A percentile compares a stretch with the other conserved stretches of the same genome.
phyloP scores from a whole-genome alignment of 2,329 filamentous ascomycete species.

The Alternaria triticimaculans region DNA sequence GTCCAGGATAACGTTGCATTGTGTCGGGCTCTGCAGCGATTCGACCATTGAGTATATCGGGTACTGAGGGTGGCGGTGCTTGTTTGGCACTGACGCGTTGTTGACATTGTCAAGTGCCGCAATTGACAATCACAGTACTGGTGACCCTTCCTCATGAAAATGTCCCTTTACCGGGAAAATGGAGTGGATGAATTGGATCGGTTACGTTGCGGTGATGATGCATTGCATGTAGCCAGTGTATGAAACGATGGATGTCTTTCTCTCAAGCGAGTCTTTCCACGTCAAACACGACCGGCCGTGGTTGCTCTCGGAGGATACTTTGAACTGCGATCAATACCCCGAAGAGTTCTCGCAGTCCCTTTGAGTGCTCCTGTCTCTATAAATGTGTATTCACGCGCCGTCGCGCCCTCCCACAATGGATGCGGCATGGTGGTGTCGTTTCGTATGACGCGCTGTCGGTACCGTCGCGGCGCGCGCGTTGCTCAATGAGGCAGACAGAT shows the following conservation, averaged over 20 bases:
- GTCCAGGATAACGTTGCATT: not conserved
- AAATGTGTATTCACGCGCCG: not conserved
- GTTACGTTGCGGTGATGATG: not conserved
- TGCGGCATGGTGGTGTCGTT: not conserved
- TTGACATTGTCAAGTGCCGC: not conserved
- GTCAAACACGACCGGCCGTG: slow-evolving; percentile 16
- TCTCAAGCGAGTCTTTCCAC: slow-evolving; percentile 23
- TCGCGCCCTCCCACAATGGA: not conserved
- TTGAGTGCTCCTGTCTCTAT: slow-evolving; percentile 31
- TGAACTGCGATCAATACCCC: slow-evolving; percentile 39
- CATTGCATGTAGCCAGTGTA: slow-evolving; percentile 19
- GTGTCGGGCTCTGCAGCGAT: not conserved
- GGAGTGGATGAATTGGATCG: not conserved
- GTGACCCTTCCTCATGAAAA: not conserved
- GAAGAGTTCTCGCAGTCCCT: slow-evolving; percentile 37
- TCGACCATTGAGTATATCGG: not conserved
- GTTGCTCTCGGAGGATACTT: slow-evolving; percentile 37
- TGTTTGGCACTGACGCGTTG: not conserved
- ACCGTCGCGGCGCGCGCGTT: not conserved
- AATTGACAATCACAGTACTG: not conserved
- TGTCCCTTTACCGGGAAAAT: not conserved
- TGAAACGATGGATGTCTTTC: slow-evolving; percentile 23
- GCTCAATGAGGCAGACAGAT: not conserved
- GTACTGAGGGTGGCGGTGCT: not conserved
- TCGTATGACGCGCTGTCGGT: not conserved